Evolutionary conservation across 2,329 filamentous ascomycete species (phyloP).

Genomic region (Hypoxylon sp.): DNA sequence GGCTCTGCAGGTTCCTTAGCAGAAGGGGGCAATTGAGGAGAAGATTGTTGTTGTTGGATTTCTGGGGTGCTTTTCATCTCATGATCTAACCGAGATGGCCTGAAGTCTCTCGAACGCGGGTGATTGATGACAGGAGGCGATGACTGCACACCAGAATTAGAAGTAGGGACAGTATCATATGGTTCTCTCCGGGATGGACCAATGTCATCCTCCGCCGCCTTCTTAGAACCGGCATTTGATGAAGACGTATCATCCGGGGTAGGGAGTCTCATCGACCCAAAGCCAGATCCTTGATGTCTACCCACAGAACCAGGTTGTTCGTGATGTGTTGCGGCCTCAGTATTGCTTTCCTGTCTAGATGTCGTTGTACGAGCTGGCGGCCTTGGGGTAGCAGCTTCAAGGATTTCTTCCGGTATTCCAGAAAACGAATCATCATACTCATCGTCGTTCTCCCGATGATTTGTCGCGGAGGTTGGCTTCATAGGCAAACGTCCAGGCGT

Average conservation of each 20-base stretch:
- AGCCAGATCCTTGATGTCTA: slow-evolving; percentile 49
- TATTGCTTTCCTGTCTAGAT: slow-evolving; percentile 12
- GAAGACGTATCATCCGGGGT: slow-evolving; percentile 61
- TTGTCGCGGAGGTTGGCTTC: slow-evolving; percentile 26
- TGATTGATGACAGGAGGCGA: slow-evolving; percentile 47
- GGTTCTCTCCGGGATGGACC: slow-evolving; percentile 18
- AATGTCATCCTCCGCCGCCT: slow-evolving; percentile 39
- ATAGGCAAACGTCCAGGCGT: slow-evolving; percentile 43
- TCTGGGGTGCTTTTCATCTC: slow-evolving; percentile 37
- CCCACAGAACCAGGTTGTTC: slow-evolving; percentile 42
- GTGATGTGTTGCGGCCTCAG: slow-evolving; percentile 21
- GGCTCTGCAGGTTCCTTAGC: slow-evolving; percentile 31
- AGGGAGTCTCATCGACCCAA: slow-evolving; percentile 55
- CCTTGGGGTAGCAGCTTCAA: slow-evolving; percentile 59
- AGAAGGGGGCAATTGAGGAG: slow-evolving; percentile 34
- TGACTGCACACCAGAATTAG: slow-evolving; percentile 45
- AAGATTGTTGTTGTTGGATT: slow-evolving; percentile 32
- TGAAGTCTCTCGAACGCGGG: slow-evolving; percentile 39
- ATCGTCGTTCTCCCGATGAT: slow-evolving; percentile 46
- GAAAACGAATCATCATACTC: slow-evolving; percentile 66
- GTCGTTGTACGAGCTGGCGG: slow-evolving; percentile 38
- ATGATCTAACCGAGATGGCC: slow-evolving; percentile 35
- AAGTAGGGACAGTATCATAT: slow-evolving; percentile 20
- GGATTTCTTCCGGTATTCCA: slow-evolving; percentile 61
- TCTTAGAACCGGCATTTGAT: slow-evolving; percentile 49